Conservation (phyloP, 2,329 filamentous ascomycete species). For the Arthroderma sp. region DNA sequence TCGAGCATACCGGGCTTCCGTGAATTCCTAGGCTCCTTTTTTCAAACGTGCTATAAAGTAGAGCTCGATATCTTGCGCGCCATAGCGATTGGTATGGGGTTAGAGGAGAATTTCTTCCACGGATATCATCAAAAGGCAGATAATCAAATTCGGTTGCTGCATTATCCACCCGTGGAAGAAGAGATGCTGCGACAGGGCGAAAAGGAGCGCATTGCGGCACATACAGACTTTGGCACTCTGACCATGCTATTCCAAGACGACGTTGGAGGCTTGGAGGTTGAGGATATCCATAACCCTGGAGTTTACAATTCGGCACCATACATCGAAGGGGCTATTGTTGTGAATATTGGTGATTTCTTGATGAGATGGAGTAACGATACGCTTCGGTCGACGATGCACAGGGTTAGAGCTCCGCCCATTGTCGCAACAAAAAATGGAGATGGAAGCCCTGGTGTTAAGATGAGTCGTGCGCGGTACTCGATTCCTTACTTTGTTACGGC, state of each 20-base stretch:
- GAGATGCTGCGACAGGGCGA: constrained; percentile 30
- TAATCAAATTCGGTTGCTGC: constrained; percentile 48
- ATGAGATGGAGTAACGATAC: constrained; percentile 40
- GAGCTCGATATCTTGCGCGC: constrained; percentile 33
- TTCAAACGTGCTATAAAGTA: constrained; percentile 34
- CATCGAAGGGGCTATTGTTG: constrained; percentile 30
- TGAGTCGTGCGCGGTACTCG: constrained; percentile 42
- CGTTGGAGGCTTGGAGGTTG: constrained; percentile 39
- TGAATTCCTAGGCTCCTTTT: constrained; percentile 37
- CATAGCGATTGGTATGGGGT: constrained; percentile 35
- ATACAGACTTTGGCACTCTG: constrained; percentile 43
- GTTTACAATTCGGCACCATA: constrained; percentile 29
- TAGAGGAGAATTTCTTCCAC: constrained; percentile 35
- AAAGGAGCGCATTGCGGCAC: constrained; percentile 38
- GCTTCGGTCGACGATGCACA: constrained; percentile 42
- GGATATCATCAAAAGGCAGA: constrained; percentile 42
- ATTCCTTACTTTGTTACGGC: constrained; percentile 48
- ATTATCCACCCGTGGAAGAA: constrained; percentile 41
- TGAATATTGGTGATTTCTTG: constrained; percentile 40
- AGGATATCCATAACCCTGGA: constrained; percentile 24
- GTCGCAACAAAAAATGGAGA: constrained; percentile 25
- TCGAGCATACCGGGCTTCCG: constrained; percentile 35
- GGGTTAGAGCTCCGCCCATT: constrained; percentile 35
- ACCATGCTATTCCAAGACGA: constrained; percentile 44
- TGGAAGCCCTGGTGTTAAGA: constrained; percentile 8